Evolutionary conservation across 1,139 yeast species (phyloP).

Genomic region (Scheffersomyces titani): DNA sequence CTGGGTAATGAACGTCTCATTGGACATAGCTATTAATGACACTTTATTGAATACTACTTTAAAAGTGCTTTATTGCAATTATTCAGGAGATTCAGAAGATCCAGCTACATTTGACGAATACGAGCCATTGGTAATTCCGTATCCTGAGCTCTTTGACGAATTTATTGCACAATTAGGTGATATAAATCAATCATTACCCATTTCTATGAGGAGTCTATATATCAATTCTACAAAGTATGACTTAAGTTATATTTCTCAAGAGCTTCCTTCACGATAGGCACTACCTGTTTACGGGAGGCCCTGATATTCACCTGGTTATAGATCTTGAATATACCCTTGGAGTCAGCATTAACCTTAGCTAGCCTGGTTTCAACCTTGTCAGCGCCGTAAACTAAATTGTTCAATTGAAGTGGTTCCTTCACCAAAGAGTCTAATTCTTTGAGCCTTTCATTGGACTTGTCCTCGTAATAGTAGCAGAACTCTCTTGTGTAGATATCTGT

Average conservation of each 20-base stretch:
- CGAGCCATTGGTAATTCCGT: slow-evolving; percentile 15
- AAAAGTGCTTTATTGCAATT: slow-evolving; percentile 16
- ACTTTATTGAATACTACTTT: slow-evolving; percentile 11
- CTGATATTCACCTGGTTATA: slow-evolving; percentile 55
- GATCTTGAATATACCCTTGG: slow-evolving; percentile 20
- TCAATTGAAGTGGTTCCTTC: slow-evolving; percentile 14
- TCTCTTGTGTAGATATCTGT: slow-evolving; percentile 56
- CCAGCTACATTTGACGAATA: slow-evolving; percentile 13
- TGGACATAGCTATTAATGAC: slow-evolving; percentile 15
- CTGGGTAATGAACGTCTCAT: slow-evolving; percentile 24
- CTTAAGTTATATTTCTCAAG: slow-evolving; percentile 25
- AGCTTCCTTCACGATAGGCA: slow-evolving; percentile 53
- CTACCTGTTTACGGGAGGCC: slow-evolving; percentile 87
- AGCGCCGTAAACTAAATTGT: slow-evolving; percentile 12
- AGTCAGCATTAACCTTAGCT: slow-evolving; percentile 1
- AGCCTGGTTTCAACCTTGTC: slow-evolving; percentile 6
- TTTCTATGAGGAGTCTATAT: slow-evolving; percentile 15
- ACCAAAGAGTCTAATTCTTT: slow-evolving; percentile 26
- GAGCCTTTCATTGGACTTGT: slow-evolving; percentile 15
- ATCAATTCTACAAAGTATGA: slow-evolving; percentile 12
- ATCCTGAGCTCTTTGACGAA: slow-evolving; percentile 15
- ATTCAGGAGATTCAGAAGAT: slow-evolving; percentile 7
- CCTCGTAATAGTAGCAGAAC: slow-evolving; percentile 41
- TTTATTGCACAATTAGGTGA: slow-evolving; percentile 26
- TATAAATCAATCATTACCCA: slow-evolving; percentile 34